Percentiles rank a stretch among this genome's conserved stretches.
Evolutionary conservation across 2,329 filamentous ascomycete genomes (phyloP).

Genomic region (Neospermospora avenae): DNA sequence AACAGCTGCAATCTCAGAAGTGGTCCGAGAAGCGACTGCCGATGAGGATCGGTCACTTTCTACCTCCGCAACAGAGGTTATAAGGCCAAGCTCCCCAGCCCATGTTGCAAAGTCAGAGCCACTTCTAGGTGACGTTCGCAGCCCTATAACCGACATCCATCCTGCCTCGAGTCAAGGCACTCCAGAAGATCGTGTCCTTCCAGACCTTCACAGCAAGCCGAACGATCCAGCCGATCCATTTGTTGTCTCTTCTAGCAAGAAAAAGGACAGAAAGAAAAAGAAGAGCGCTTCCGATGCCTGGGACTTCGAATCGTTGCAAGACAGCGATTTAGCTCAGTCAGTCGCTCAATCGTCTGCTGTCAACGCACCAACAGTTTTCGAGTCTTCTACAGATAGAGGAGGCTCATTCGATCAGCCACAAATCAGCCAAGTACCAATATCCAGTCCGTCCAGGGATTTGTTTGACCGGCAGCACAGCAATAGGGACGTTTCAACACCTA

Average conservation of each 20-base stretch:
- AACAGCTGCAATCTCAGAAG: neutral
- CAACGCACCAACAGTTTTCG: conserved; percentile 10
- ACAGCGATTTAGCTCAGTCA: neutral
- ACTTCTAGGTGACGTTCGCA: neutral
- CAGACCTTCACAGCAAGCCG: conserved; percentile 1
- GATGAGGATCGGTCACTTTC: neutral
- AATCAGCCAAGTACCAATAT: conserved; percentile 17
- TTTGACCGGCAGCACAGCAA: conserved; percentile 1
- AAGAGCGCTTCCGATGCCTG: conserved; percentile 2
- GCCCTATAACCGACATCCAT: neutral
- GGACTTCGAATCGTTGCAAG: neutral
- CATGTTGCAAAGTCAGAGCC: neutral
- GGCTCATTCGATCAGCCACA: conserved; percentile 14
- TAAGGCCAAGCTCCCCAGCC: neutral
- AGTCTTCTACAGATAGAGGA: conserved; percentile 6
- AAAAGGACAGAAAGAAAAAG: conserved; percentile 15
- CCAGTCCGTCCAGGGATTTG: conserved; percentile 9
- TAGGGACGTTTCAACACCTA: conserved; percentile 3
- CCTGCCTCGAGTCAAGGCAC: neutral
- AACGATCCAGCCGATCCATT: conserved; percentile 15
- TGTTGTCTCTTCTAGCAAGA: conserved; percentile 15
- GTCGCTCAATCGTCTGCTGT: neutral
- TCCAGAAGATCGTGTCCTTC: neutral
- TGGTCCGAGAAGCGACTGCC: neutral
- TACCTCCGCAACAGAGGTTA: neutral